Evolutionary conservation across 202 grass and related monocot species (phyloP), one percentile per base, ranked within the genome.

Genomic region (Elaeis oleifera): DNA sequence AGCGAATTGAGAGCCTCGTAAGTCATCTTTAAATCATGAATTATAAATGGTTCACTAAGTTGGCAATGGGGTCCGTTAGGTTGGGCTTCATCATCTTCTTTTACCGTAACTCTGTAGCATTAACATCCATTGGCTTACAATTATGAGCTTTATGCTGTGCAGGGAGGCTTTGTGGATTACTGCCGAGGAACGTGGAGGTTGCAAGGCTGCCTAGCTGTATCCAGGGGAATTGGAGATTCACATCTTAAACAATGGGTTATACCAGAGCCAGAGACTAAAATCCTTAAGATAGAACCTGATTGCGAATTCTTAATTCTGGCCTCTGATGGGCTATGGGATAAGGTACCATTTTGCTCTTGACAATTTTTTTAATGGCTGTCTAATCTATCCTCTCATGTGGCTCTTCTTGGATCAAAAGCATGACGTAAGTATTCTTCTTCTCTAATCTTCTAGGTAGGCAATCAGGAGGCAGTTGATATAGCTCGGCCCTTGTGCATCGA

Each of bases 271-370:
- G 95, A 99, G 53, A 87, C 80, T 9, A 85, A 61, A 71, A 75
- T 72, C 13, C 68, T 99, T 9, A 31, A 68, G 17, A 82, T 99
- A 4, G 74, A 81, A 48, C 56, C 63, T 7, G 77, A 83, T 52
- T 94, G 80, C 48, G 95, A 99, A 51, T 99, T 99, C 80, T 76
- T 99, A 57, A 80, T 99, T 50, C 88, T 99, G 21, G 95, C 88
- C 27, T 94, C 95, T 4, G 95, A 99, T 39, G 95, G 95, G 9
- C 75, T 99, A 22, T 99, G 95, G 95, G 88, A 99, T 68, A 90
- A 86, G 65, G 83, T 99, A 59, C 78, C 66, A 59, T 73, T 23
- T 8, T 50, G 48, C 44, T 23, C 7, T 36, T 2, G 8, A 36
- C 32, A 36, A 36, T 8, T 8, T 36, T 23, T 36, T 9, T 6